Evolutionary conservation across 2,329 filamentous ascomycete genomes (phyloP), one percentile per base, ranked within the genome.

Genomic region (Sporothrix curviconia): DNA sequence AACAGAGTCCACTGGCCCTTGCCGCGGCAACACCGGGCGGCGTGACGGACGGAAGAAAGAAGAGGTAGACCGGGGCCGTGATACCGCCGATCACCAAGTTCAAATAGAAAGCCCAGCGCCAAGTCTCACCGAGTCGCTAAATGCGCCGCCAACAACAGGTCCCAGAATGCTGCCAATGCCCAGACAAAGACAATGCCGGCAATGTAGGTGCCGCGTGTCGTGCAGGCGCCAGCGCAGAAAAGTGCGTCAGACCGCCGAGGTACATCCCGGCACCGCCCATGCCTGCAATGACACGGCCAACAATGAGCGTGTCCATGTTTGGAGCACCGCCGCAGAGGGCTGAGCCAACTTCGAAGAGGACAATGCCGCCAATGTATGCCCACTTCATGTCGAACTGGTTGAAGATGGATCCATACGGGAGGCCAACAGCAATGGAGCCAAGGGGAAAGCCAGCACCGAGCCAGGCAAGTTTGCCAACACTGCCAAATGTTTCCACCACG

Each of bases 81-180:
- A 68, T 71, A 4, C 70, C 73, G 40, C 81, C 65, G 36, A 71
- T 62, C 7, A 66, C 65, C 8, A 81, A 66, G 60, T 81, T 82
- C 66, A 82, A 76, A 63, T 82, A 83, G 63, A 80, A 79, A 0
- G 71, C 72, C 65, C 65, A 56, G 7, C 56, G 55, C 25, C 44
- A 60, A 6, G 40, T 51, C 11, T 53, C 14, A 52, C 4, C 11
- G 14, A 28, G 7, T 72, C 71, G 7, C 68, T 68, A 52, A 79
- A 78, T 0, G 71, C 74, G 30, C 77, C 76, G 15, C 76, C 76
- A 14, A 78, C 66, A 54, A 59, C 43, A 1, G 59, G 59, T 6
- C 59, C 59, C 11, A 60, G 47, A 14, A 60, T 47, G 12, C 44
- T 44, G 12, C 59, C 59, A 12, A 56, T 25, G 15, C 55, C 59